These are phyloP conservation scores for Calonectria naviculata DNA, from an alignment of 2,329 filamentous ascomycete species.

Conservation along the genomic window DNA sequence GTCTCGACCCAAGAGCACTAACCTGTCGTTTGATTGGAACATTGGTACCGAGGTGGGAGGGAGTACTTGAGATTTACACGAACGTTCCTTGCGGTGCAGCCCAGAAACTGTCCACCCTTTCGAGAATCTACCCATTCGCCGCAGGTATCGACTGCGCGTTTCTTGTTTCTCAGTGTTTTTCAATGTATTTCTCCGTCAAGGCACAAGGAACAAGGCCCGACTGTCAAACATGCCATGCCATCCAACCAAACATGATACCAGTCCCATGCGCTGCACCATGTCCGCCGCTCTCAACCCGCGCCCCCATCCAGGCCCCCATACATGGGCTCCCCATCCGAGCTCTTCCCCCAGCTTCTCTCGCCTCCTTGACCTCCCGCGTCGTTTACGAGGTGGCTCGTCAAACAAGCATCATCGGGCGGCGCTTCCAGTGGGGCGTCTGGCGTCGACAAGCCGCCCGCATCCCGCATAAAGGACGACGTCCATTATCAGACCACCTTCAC, in stretches of 20 bases:
- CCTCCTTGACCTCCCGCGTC: neutral
- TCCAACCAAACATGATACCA: slow-evolving; percentile 32
- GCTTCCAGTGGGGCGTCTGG: slow-evolving; percentile 23
- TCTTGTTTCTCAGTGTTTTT: neutral
- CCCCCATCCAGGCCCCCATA: neutral
- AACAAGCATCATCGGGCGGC: slow-evolving; percentile 13
- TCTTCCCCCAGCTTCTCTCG: neutral
- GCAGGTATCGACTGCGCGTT: neutral
- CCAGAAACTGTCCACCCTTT: neutral
- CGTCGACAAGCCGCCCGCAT: slow-evolving; percentile 14
- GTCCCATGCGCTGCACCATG: slow-evolving; percentile 19
- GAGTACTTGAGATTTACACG: neutral
- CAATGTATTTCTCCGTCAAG: neutral
- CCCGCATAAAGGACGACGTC: slow-evolving; percentile 17
- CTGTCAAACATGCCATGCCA: slow-evolving; percentile 22
- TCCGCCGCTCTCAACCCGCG: slow-evolving; percentile 11
- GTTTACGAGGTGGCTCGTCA: slow-evolving; percentile 13
- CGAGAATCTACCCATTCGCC: neutral
- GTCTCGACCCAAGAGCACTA: neutral
- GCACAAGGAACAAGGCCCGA: slow-evolving; percentile 14
- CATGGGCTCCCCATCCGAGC: slow-evolving; percentile 1
- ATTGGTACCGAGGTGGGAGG: too few relatives aligned
- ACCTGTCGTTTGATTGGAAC: neutral
- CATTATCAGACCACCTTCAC: slow-evolving; percentile 31
- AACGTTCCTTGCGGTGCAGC: neutral